phyloP scores from a whole-genome alignment of 2,329 filamentous ascomycete species.

The Coniochaeta pulveracea region DNA sequence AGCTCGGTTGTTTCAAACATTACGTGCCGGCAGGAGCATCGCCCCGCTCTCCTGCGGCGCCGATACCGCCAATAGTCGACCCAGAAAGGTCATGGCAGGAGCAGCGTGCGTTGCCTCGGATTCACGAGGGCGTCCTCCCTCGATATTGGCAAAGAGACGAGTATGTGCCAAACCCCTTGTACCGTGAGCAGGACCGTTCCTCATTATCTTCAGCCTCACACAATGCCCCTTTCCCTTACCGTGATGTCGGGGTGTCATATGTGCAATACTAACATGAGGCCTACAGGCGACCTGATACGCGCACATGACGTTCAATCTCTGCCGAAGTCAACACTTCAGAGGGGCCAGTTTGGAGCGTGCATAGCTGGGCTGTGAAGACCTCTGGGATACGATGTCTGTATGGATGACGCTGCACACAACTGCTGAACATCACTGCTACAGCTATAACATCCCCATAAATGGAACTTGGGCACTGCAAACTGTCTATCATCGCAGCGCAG shows the following conservation, averaged over 20 bases:
- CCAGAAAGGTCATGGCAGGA: slow-evolving; percentile 18
- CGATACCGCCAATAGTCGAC: slow-evolving; percentile 22
- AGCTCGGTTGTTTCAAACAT: slow-evolving; percentile 33
- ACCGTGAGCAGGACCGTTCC: slow-evolving; percentile 25
- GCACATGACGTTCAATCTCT: no score
- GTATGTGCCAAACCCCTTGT: slow-evolving; percentile 30
- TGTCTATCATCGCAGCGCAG: no score
- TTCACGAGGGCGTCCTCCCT: slow-evolving; percentile 35
- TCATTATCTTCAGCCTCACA: slow-evolving; percentile 30
- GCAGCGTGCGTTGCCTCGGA: slow-evolving; percentile 29
- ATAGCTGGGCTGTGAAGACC: no score
- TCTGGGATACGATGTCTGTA: no score
- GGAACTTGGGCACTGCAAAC: no score
- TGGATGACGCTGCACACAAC: no score
- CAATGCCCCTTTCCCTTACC: slow-evolving; percentile 29
- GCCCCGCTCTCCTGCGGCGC: slow-evolving; percentile 19
- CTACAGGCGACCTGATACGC: slow-evolving; percentile 32
- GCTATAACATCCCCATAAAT: no score
- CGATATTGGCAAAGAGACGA: slow-evolving; percentile 39
- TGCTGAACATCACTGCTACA: no score
- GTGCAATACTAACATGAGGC: slow-evolving; percentile 21
- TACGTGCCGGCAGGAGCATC: slow-evolving; percentile 23
- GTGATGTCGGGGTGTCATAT: slow-evolving; percentile 24
- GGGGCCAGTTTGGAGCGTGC: no score
- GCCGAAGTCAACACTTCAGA: no score